phyloP scores from a whole-genome alignment of 1,139 yeast genomes.

The Taiozyma sp. region DNA sequence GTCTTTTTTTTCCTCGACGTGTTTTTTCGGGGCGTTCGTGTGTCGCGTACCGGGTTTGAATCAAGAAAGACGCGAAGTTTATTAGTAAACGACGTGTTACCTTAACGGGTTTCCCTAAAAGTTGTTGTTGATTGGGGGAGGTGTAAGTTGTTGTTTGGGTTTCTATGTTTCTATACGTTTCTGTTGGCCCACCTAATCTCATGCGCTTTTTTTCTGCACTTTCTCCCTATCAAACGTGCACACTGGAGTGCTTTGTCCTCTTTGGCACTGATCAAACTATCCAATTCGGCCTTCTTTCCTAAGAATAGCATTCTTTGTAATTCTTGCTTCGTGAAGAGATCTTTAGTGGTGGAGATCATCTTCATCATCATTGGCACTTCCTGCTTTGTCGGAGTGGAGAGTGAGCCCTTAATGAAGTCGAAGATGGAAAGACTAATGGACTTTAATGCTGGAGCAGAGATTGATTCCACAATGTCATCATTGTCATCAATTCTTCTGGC shows the following conservation, averaged over 20 bases:
- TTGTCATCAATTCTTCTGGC: neutral
- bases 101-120: too few species aligned
- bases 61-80: neutral
- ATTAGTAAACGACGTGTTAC: too few species aligned
- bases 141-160: too few species aligned
- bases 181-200: neutral
- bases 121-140: too few species aligned
- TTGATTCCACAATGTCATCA: neutral
- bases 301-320: constrained; percentile 49
- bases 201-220: neutral
- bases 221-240: neutral
- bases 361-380: neutral
- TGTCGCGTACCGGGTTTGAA: neutral
- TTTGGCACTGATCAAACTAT: constrained; percentile 20
- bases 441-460: constrained; percentile 5
- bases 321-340: constrained; percentile 34
- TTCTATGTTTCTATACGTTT: neutral
- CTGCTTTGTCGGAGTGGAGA: neutral
- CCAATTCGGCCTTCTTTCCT: constrained; percentile 56
- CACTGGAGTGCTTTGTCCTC: neutral
- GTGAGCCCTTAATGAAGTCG: neutral
- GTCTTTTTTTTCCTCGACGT: neutral
- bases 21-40: neutral
- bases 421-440: neutral
- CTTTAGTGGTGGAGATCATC: constrained; percentile 4